A percentile compares a stretch with the other conserved stretches of the same genome.
These are phyloP conservation scores for Coprinopsis cinerea DNA, from an alignment of 768 basidiomycete species.

Conservation along the genomic window DNA sequence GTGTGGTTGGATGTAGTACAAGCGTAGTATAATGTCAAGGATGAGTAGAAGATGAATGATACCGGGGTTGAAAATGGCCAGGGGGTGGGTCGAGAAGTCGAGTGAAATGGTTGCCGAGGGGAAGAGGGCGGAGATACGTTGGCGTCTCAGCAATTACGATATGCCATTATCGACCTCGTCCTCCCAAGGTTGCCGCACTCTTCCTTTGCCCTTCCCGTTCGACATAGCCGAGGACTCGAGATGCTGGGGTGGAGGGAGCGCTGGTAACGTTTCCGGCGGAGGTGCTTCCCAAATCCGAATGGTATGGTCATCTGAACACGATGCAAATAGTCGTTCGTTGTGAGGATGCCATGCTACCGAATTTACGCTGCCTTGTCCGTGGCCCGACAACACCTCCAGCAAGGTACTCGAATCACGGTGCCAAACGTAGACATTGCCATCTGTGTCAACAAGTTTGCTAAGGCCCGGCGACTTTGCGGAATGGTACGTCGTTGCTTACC, in stretches of 20 bases:
- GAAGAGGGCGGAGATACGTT: no score
- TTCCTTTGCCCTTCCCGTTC: slow-evolving; percentile 62
- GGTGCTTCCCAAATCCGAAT: slow-evolving; percentile 85
- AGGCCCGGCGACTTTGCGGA: slow-evolving; percentile 4
- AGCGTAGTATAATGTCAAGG: no score
- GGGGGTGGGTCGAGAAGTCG: not conserved
- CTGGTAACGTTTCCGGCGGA: slow-evolving; percentile 14
- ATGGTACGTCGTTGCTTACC: slow-evolving; percentile 42
- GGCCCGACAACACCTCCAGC: slow-evolving; percentile 85
- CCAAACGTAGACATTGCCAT: slow-evolving; percentile 94
- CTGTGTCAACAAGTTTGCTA: slow-evolving; percentile 34
- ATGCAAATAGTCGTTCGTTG: slow-evolving; percentile 89
- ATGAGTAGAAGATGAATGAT: no score
- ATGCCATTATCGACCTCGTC: slow-evolving; percentile 8
- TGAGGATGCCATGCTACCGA: slow-evolving; percentile 94
- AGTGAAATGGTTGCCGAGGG: not conserved
- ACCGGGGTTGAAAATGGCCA: not conserved
- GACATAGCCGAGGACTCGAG: slow-evolving; percentile 10
- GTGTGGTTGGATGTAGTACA: not conserved
- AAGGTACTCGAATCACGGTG: slow-evolving; percentile 79
- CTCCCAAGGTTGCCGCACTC: slow-evolving; percentile 43
- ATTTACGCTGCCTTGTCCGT: slow-evolving; percentile 88
- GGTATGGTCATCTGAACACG: slow-evolving; percentile 88
- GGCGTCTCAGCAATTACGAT: no score
- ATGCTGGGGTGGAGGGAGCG: not conserved